A percentile compares a stretch with the other conserved stretches of the same genome.
Evolutionary conservation across 1,284 basidiomycete genomes (phyloP).

Genomic region (Rhodotorula sp.): DNA sequence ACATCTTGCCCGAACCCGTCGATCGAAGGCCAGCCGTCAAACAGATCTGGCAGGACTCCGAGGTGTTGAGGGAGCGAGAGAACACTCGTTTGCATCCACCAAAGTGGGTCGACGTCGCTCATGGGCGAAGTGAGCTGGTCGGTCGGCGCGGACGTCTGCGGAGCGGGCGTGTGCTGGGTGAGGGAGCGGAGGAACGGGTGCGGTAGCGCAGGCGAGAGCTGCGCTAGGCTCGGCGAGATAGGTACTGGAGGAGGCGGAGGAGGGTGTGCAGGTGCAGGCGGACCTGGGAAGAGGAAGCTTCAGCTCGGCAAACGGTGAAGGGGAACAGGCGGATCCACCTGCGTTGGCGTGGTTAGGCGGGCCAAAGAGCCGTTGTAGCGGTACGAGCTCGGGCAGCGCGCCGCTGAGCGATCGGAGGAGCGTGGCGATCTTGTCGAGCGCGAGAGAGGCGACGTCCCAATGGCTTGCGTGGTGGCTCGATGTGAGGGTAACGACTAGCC

Average conservation of each 20-base stretch:
- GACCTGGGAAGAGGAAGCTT: no score
- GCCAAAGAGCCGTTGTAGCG: constrained; percentile 11
- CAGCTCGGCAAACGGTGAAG: no score
- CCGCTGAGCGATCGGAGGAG: constrained; percentile 10
- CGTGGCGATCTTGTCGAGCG: constrained; percentile 42
- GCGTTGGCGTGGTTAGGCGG: constrained; percentile 13
- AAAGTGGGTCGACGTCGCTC: constrained; percentile 1
- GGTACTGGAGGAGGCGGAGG: background rate
- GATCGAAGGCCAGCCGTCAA: background rate
- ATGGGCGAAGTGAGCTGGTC: background rate
- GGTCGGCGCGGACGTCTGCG: background rate
- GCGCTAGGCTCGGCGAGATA: no score
- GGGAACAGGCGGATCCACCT: background rate
- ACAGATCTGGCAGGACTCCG: constrained; percentile 3
- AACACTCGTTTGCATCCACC: constrained; percentile 16
- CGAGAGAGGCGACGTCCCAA: constrained; percentile 44
- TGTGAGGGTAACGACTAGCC: constrained; percentile 22
- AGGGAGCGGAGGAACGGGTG: background rate
- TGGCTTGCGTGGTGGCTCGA: constrained; percentile 28
- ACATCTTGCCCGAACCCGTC: background rate
- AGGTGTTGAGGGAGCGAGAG: constrained; percentile 8
- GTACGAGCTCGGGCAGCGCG: constrained; percentile 8
- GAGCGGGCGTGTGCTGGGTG: background rate
- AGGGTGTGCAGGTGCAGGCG: background rate
- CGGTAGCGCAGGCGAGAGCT: background rate